Percentiles rank a stretch among this genome's conserved stretches.
Evolutionary conservation across 305 asterid genomes (phyloP).

Genomic region (Caryopteris hybrid): DNA sequence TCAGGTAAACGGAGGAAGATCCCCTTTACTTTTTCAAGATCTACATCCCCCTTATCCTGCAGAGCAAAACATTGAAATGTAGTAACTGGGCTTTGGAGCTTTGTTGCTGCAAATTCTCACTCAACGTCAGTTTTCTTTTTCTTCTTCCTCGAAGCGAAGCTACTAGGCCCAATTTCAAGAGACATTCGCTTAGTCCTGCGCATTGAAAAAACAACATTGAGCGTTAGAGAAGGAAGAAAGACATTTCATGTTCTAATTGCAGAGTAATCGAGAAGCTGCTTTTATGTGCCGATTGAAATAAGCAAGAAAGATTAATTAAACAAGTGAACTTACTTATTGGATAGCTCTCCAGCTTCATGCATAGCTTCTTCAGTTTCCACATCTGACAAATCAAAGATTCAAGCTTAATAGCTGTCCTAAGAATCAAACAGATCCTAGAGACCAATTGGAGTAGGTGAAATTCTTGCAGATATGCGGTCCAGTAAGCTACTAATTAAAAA

Average conservation of each 20-base stretch:
- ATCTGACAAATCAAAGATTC: constrained; percentile 28
- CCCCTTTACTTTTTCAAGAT: neutral
- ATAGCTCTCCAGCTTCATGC: constrained; percentile 51
- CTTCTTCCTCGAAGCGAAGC: constrained; percentile 81
- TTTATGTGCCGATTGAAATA: neutral
- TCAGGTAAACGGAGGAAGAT: neutral
- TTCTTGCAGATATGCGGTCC: neutral
- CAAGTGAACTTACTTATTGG: constrained; percentile 45
- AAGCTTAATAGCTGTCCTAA: neutral
- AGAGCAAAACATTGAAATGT: neutral
- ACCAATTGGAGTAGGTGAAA: neutral
- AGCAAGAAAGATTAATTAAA: neutral
- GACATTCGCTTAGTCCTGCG: constrained; percentile 79
- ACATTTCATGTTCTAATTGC: neutral
- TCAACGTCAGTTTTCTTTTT: constrained; percentile 51
- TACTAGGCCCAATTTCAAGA: constrained; percentile 69
- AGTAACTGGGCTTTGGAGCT: neutral
- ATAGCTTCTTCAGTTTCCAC: constrained; percentile 39
- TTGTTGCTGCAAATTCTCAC: constrained; percentile 6
- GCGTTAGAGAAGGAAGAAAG: neutral
- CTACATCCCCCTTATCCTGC: neutral
- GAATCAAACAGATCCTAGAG: neutral
- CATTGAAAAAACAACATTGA: neutral
- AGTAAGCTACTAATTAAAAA: constrained; percentile 11
- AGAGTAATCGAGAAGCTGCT: neutral